Conservation (phyloP, 2,329 filamentous ascomycete species). For the Cordyceps pruinosa region DNA sequence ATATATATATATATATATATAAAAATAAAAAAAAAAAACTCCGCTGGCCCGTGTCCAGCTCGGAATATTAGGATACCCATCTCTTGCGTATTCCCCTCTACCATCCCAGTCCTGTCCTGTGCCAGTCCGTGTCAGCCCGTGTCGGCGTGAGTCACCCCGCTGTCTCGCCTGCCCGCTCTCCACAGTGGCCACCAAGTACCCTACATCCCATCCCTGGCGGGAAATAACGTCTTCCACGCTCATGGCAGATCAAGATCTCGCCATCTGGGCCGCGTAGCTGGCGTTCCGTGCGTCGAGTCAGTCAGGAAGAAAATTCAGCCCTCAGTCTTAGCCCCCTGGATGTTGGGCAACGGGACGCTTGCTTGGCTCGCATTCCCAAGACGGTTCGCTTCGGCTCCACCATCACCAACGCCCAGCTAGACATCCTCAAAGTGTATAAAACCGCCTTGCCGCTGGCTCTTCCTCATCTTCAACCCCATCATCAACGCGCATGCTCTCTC, state of each 20-base stretch:
- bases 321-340: neutral
- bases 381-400: neutral
- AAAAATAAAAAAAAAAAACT: too few relatives aligned
- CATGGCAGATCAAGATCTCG: neutral
- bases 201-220: neutral
- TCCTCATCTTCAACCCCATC: neutral
- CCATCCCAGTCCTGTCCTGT: too few relatives aligned
- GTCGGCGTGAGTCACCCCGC: constrained; percentile 17
- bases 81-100: too few relatives aligned
- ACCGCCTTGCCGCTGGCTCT: neutral
- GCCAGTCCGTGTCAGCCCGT: neutral
- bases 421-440: neutral
- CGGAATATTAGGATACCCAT: too few relatives aligned
- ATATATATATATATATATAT: too few relatives aligned
- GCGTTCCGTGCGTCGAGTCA: neutral
- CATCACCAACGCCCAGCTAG: neutral
- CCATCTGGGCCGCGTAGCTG: neutral
- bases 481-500: neutral
- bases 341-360: too few relatives aligned
- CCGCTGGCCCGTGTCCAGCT: too few relatives aligned
- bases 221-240: neutral
- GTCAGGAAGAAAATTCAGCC: too few relatives aligned
- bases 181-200: neutral
- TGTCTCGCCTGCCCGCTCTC: neutral
- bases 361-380: neutral